A percentile compares a stretch with the other conserved stretches of the same genome.
Evolutionary conservation across 208 protist genomes (phyloP).

Genomic region (Trichomonas vaginalis): DNA sequence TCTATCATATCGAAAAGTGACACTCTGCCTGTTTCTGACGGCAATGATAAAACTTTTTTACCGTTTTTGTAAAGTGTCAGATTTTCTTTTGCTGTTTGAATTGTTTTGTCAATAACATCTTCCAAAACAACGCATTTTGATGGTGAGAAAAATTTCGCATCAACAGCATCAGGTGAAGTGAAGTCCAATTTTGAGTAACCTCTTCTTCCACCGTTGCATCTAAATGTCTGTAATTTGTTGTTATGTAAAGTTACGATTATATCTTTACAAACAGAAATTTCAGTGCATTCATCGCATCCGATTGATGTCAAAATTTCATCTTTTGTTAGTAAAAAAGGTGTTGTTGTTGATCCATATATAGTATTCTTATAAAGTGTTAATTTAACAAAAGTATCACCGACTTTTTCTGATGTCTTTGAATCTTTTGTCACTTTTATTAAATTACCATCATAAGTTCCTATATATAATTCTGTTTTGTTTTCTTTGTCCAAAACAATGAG

Average conservation of each 20-base stretch:
- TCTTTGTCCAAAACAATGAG: not conserved
- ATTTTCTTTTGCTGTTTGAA: not conserved
- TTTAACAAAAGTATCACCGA: not conserved
- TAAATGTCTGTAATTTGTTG: not conserved
- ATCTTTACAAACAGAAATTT: not conserved
- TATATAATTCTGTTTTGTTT: not conserved
- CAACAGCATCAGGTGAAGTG: not conserved
- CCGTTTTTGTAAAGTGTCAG: not conserved
- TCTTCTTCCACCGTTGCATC: not conserved
- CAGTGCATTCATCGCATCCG: not conserved
- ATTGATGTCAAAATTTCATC: not conserved
- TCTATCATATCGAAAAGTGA: not conserved
- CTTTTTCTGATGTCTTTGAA: not conserved
- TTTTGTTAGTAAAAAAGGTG: not conserved
- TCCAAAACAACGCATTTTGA: not conserved
- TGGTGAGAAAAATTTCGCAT: not conserved
- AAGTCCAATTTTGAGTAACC: not conserved
- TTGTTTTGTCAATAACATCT: not conserved
- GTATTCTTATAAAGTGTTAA: not conserved
- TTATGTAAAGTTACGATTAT: not conserved
- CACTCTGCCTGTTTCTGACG: not conserved
- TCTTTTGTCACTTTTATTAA: not conserved
- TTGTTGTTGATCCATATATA: not conserved
- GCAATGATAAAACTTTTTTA: not conserved
- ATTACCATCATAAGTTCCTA: not conserved